A percentile compares a stretch with the other conserved stretches of the same genome.
Evolutionary conservation across 352 stramenopile genomes (phyloP).

Genomic region (Pelagophyceae sp.): DNA sequence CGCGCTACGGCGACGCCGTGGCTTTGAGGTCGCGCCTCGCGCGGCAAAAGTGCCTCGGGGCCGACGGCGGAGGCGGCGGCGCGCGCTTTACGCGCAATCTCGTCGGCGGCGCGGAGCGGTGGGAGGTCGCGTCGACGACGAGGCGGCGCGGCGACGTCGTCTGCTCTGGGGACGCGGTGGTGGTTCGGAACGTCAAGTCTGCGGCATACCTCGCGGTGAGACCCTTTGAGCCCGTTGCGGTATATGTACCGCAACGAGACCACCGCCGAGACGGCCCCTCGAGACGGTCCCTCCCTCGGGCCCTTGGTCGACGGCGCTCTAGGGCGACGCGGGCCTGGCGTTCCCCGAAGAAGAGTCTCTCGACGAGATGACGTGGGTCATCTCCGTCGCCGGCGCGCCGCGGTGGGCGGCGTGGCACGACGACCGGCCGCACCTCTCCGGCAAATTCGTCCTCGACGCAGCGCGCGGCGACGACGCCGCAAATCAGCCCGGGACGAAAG

Average conservation of each 20-base stretch:
- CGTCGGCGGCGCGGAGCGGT: conserved; percentile 11
- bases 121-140: conserved; percentile 1
- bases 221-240: neutral
- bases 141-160: conserved; percentile 8
- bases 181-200: neutral
- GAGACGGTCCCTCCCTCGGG: neutral
- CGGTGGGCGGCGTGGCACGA: conserved; percentile 7
- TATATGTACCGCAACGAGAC: neutral
- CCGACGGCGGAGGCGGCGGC: neutral
- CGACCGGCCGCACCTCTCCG: conserved; percentile 12
- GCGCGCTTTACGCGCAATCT: neutral
- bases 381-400: neutral
- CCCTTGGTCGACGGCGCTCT: neutral
- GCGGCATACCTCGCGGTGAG: neutral
- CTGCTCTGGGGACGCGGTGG: neutral
- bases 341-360: neutral
- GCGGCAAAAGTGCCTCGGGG: neutral
- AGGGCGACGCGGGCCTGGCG: neutral
- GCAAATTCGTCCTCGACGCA: neutral
- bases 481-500: neutral
- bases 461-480: neutral
- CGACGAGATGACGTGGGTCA: neutral
- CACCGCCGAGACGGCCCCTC: neutral
- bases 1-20: conserved; percentile 1
- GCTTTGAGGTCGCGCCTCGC: neutral